These are phyloP conservation scores for Chaetomium tenue DNA, from an alignment of 495 filamentous ascomycete genomes.

Conservation along the genomic window DNA sequence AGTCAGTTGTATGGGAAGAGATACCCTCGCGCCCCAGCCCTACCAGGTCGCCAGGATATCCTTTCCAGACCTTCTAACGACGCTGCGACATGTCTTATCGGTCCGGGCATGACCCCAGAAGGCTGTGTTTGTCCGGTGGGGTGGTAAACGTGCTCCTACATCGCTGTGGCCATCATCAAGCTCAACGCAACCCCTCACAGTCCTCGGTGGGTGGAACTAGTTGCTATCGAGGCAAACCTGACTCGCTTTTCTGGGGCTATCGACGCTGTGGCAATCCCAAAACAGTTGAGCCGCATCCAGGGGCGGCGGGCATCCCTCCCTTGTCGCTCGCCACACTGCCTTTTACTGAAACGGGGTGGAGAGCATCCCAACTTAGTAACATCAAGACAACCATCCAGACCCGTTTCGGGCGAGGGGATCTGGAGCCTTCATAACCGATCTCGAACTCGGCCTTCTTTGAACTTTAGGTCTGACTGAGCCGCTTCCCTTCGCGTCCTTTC, in stretches of 20 bases:
- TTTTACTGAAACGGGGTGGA: constrained; percentile 7
- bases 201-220: not conserved
- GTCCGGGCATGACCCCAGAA: not conserved
- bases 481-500: not conserved
- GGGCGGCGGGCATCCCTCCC: no score
- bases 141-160: not conserved
- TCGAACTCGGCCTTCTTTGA: not conserved
- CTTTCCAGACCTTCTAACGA: not conserved
- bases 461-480: not conserved
- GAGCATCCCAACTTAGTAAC: not conserved
- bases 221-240: constrained; percentile 3
- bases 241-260: constrained; percentile 3
- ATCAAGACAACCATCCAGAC: not conserved
- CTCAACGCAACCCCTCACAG: not conserved
- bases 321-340: not conserved
- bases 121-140: not conserved
- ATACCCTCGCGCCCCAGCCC: not conserved
- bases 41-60: not conserved
- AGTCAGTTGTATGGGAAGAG: constrained; percentile 5
- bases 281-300: no score
- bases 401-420: not conserved
- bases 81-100: constrained; percentile 1
- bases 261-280: not conserved
- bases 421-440: not conserved
- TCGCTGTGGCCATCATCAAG: not conserved